These are phyloP conservation scores for Lotmaria passim DNA, from an alignment of 208 protist species.

Conservation along the genomic window DNA sequence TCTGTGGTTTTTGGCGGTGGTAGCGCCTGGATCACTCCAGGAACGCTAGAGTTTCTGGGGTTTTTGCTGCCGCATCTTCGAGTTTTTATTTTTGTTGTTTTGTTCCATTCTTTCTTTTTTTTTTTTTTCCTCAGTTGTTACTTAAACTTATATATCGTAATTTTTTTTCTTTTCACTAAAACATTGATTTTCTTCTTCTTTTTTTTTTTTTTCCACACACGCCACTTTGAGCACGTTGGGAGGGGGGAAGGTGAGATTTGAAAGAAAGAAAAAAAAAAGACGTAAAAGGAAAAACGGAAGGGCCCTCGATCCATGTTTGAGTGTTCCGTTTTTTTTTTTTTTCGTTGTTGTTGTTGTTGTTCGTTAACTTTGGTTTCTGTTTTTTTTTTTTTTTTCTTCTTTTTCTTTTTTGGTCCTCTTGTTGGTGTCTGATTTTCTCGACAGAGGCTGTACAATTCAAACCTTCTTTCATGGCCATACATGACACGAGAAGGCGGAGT, in stretches of 20 bases:
- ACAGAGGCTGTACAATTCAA: slow-evolving; percentile 3
- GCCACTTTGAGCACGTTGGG: too few species aligned
- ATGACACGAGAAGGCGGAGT: slow-evolving; percentile 17
- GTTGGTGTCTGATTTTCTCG: background rate
- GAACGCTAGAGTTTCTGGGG: slow-evolving; percentile 10
- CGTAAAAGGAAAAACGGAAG: background rate
- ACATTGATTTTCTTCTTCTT: too few species aligned
- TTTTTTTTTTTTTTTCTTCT: background rate
- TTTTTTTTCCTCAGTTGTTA: background rate
- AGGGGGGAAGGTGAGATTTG: too few species aligned
- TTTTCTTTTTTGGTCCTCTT: slow-evolving; percentile 3
- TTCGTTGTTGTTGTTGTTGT: background rate
- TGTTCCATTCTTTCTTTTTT: too few species aligned
- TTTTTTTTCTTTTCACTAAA: too few species aligned
- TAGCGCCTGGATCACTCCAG: background rate
- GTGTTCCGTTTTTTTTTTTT: background rate
- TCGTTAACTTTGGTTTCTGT: background rate
- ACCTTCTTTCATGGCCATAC: slow-evolving; percentile 24
- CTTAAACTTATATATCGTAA: too few species aligned
- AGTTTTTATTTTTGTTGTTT: background rate
- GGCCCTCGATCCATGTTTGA: background rate
- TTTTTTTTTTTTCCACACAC: too few species aligned
- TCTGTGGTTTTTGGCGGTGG: too few species aligned
- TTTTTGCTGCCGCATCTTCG: background rate
- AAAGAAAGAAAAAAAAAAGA: too few species aligned